Evolutionary conservation across 148 eudicot genomes (phyloP), one percentile per base, ranked within the genome.

Genomic region (Rhododendron ovatum): DNA sequence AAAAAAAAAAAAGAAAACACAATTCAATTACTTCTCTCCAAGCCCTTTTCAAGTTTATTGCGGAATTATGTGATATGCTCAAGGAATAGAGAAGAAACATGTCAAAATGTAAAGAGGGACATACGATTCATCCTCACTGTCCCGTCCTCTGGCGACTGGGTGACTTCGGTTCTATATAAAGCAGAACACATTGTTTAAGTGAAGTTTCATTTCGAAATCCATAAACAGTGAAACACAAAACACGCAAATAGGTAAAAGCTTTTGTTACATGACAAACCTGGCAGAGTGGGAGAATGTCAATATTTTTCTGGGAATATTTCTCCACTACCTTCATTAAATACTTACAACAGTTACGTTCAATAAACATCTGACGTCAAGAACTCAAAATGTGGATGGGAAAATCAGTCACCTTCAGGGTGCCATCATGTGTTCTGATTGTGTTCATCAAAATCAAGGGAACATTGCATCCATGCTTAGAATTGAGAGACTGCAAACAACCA

Each of bases 361-460:
- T 24, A n/a, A 82, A 71, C 22, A 86, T 69, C 74, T 77, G 6
- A 80, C 39, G 20, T 41, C 61, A 84, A 80, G 14, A 84, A 55
- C 59, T 74, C 51, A 41, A 84, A 35, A 59, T 63, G 53, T 55
- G 75, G 43, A 80, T 43, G 51, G 74, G 11, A 37, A 41, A 45
- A 55, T 67, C 55, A 87, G 85, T 88, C 84, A 92, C 94, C 94
- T 92, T 90, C 86, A 89, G 35, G 57, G 88, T 83, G 63, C 59
- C 86, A 47, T 82, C 86, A 89, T 92, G 92, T 57, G 92, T 89
- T 81, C 80, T 88, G 65, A 24, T 47, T 43, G 88, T 74, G 86
- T 91, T 91, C 84, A 88, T 86, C 89, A 92, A 65, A 81, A 90
- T 87, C 89, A 92, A 80, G n/a, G 94, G 94, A 86, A 92, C 85